phyloP scores from a whole-genome alignment of 441 rosid species.

The Viola pubescens region DNA sequence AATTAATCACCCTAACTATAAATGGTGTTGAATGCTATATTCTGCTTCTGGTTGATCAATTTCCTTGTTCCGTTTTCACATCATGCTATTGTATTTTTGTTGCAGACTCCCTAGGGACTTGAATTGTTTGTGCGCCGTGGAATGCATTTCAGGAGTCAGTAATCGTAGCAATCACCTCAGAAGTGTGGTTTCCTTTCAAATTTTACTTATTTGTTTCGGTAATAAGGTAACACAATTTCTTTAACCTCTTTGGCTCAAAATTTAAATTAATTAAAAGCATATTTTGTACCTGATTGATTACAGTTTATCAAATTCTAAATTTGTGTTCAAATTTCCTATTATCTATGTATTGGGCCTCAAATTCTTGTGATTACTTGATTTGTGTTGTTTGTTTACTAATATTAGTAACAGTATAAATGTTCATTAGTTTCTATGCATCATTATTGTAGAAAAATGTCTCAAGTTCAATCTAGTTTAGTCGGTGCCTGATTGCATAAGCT shows the following conservation, averaged over 20 bases:
- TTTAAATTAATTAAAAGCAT: neutral
- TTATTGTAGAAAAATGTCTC: neutral
- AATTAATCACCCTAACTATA: no score
- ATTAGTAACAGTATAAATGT: no score
- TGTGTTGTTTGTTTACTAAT: neutral
- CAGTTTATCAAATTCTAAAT: neutral
- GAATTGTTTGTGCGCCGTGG: conserved; percentile 70
- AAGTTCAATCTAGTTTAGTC: neutral
- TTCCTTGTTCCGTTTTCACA: conserved; percentile 12
- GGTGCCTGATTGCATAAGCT: neutral
- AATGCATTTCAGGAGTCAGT: conserved; percentile 57
- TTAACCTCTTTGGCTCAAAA: neutral
- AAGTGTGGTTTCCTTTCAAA: conserved; percentile 51
- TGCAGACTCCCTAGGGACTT: conserved; percentile 66
- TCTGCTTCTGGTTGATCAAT: conserved; percentile 1
- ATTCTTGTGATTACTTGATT: conserved; percentile 1
- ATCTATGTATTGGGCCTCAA: neutral
- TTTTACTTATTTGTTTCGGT: conserved; percentile 46
- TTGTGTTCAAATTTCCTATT: conserved; percentile 1
- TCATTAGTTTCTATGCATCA: no score
- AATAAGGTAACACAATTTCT: conserved; percentile 36
- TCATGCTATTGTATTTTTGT: neutral
- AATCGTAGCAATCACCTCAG: conserved; percentile 54
- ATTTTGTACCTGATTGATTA: neutral
- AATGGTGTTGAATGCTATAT: neutral